Conservation (phyloP, 2,329 filamentous ascomycete genomes). For the Aspergillus sp. region DNA sequence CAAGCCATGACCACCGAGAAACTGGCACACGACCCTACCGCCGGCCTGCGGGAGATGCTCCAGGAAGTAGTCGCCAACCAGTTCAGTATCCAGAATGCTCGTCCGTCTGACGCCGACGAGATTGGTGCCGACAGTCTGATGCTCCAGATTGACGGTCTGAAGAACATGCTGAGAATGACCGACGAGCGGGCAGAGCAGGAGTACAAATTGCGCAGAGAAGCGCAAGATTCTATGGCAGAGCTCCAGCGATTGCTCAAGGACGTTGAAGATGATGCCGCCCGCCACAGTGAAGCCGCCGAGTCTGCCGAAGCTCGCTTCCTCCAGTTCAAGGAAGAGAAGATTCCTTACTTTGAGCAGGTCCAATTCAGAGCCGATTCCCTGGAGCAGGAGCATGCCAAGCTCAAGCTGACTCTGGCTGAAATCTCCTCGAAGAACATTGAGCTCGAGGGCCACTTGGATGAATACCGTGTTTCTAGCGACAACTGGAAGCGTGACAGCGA, state of each 20-base stretch:
- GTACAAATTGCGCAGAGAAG: slow-evolving; percentile 60
- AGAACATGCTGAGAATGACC: slow-evolving; percentile 64
- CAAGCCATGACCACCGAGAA: slow-evolving; percentile 42
- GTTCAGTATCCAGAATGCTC: slow-evolving; percentile 52
- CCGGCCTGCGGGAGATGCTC: slow-evolving; percentile 62
- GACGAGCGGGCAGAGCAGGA: slow-evolving; percentile 66
- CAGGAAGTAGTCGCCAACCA: slow-evolving; percentile 62
- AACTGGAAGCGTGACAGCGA: slow-evolving; percentile 61
- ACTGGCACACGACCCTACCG: slow-evolving; percentile 36
- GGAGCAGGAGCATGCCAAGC: slow-evolving; percentile 63
- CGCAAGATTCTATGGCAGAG: slow-evolving; percentile 71
- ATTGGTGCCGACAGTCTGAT: slow-evolving; percentile 51
- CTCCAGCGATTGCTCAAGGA: slow-evolving; percentile 68
- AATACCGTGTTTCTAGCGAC: slow-evolving; percentile 61
- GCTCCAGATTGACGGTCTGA: slow-evolving; percentile 64
- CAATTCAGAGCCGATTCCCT: slow-evolving; percentile 68
- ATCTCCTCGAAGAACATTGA: slow-evolving; percentile 61
- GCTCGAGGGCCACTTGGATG: slow-evolving; percentile 61
- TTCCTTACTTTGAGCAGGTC: slow-evolving; percentile 62
- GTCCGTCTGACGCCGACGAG: slow-evolving; percentile 53
- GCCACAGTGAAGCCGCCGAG: slow-evolving; percentile 52
- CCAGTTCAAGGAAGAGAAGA: slow-evolving; percentile 66
- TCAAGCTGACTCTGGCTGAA: slow-evolving; percentile 53
- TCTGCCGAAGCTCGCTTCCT: slow-evolving; percentile 67
- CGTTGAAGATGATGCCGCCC: slow-evolving; percentile 57